These are phyloP conservation scores for Amaranthus tricolor DNA, from an alignment of 179 eudicot genomes.

Conservation along the genomic window DNA sequence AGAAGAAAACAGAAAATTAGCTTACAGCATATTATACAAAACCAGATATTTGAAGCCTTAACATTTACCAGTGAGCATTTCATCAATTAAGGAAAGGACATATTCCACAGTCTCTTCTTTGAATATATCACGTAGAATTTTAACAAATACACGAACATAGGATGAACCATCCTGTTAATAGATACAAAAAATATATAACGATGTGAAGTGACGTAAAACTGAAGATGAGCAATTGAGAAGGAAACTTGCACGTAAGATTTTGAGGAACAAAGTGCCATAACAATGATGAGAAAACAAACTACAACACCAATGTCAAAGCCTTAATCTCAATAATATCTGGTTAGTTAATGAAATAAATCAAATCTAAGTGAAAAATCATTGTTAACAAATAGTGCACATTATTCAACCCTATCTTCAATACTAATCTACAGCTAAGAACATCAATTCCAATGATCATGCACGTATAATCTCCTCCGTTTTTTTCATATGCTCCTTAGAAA, in stretches of 20 bases:
- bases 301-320: background rate
- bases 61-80: conserved; percentile 68
- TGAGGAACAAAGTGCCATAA: too few species aligned
- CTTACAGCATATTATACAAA: background rate
- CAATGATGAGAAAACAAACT: background rate
- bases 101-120: conserved; percentile 95
- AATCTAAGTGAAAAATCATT: too few species aligned
- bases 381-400: too few species aligned
- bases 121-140: conserved; percentile 73
- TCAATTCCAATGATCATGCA: too few species aligned
- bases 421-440: too few species aligned
- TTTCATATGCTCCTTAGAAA: too few species aligned
- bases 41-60: background rate
- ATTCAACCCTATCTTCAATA: too few species aligned
- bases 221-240: background rate
- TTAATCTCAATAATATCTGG: too few species aligned
- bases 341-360: too few species aligned
- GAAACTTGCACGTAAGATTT: background rate
- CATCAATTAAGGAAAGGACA: conserved; percentile 83
- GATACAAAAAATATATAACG: conserved; percentile 10
- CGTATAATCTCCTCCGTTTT: too few species aligned
- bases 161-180: conserved; percentile 85
- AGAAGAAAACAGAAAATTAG: conserved; percentile 15
- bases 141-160: conserved; percentile 69
- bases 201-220: conserved; percentile 6